A percentile compares a stretch with the other conserved stretches of the same genome.
These are phyloP conservation scores for Aspergillus melleus DNA, from an alignment of 2,329 filamentous ascomycete genomes.

Conservation along the genomic window DNA sequence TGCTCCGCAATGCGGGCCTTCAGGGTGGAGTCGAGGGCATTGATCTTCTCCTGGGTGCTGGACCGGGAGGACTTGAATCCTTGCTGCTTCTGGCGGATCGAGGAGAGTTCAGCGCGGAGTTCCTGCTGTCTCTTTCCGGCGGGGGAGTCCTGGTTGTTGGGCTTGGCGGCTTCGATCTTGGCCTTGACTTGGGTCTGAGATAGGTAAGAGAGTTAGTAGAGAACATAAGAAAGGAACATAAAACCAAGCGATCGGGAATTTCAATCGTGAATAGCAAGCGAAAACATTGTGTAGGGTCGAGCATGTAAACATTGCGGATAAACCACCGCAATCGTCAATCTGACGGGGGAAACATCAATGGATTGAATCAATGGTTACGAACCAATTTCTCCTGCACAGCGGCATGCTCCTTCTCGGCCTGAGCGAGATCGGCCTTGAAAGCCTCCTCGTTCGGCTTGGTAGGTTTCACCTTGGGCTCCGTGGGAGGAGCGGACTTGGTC, in stretches of 20 bases:
- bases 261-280: too few relatives aligned
- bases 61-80: constrained; percentile 80
- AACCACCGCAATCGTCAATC: too few relatives aligned
- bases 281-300: too few relatives aligned
- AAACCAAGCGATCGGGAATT: too few relatives aligned
- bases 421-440: constrained; percentile 76
- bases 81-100: constrained; percentile 84
- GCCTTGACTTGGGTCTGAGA: constrained; percentile 77
- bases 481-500: constrained; percentile 30
- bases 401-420: constrained; percentile 84
- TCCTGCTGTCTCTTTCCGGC: constrained; percentile 80
- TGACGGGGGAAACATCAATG: constrained; percentile 4
- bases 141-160: constrained; percentile 80
- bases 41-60: constrained; percentile 83
- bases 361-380: constrained; percentile 6
- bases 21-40: constrained; percentile 84
- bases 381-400: constrained; percentile 71
- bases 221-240: too few relatives aligned
- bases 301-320: too few relatives aligned
- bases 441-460: constrained; percentile 83
- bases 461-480: constrained; percentile 59
- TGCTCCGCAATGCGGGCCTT: constrained; percentile 83
- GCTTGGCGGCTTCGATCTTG: constrained; percentile 81
- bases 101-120: constrained; percentile 75
- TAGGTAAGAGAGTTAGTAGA: constrained; percentile 38